Evolutionary conservation across 495 filamentous ascomycete species (phyloP).

Genomic region (Talaromyces adpressus): DNA sequence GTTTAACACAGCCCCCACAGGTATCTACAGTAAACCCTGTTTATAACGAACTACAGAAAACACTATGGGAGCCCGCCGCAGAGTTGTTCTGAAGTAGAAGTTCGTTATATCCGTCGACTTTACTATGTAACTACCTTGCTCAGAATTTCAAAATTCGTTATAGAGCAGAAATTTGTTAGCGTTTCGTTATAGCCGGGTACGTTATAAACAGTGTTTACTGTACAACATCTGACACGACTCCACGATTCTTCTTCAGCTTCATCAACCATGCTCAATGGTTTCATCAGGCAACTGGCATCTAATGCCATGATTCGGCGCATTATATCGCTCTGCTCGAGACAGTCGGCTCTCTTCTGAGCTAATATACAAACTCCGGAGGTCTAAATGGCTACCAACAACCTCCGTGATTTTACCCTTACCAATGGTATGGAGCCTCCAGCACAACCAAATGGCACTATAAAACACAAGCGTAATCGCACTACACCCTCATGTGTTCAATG

Average conservation of each 20-base stretch:
- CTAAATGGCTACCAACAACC: neutral
- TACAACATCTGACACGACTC: neutral
- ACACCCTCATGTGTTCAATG: constrained; percentile 38
- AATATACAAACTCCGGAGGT: neutral
- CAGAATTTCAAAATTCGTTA: too few relatives aligned
- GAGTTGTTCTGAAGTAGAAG: too few relatives aligned
- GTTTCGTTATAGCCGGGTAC: too few relatives aligned
- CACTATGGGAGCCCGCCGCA: too few relatives aligned
- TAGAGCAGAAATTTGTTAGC: too few relatives aligned
- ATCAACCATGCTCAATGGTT: neutral
- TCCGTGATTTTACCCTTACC: neutral
- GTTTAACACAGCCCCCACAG: neutral
- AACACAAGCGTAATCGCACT: constrained; percentile 31
- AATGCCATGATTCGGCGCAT: neutral
- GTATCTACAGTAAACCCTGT: too few relatives aligned
- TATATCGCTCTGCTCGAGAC: neutral
- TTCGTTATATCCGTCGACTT: too few relatives aligned
- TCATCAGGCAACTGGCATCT: neutral
- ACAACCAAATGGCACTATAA: neutral
- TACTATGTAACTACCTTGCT: too few relatives aligned
- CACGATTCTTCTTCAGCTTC: neutral
- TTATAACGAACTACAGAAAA: too few relatives aligned
- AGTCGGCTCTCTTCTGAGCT: neutral
- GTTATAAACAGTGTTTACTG: too few relatives aligned
- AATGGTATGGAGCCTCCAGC: neutral